A percentile compares a stretch with the other conserved stretches of the same genome.
Conservation (phyloP, 495 filamentous ascomycete genomes). For the Xylaria palmicola region DNA sequence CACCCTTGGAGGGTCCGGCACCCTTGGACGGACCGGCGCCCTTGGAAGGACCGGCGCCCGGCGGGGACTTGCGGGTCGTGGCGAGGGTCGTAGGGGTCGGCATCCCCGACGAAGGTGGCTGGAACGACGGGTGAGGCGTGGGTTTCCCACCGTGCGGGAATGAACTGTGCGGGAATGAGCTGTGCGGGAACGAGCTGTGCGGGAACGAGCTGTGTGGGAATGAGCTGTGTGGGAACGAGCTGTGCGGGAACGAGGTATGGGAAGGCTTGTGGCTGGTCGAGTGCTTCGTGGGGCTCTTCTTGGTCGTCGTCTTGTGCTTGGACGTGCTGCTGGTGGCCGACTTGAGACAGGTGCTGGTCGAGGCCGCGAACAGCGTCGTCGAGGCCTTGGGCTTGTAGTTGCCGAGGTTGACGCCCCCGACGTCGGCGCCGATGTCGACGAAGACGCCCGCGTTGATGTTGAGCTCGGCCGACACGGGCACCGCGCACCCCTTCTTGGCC, state of each 20-base stretch:
- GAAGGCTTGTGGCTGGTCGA: not conserved
- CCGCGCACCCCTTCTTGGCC: constrained; percentile 18
- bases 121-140: not conserved
- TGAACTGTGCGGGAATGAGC: no score
- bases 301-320: not conserved
- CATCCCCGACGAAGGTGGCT: not conserved
- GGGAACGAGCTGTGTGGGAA: no score
- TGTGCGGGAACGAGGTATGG: not conserved
- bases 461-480: constrained; percentile 28
- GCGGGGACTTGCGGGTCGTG: not conserved
- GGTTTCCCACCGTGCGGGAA: no score
- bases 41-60: not conserved
- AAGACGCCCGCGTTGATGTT: constrained; percentile 32
- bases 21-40: no score
- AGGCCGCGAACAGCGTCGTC: constrained; percentile 33
- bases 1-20: not conserved
- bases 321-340: not conserved
- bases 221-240: no score
- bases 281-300: not conserved
- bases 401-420: constrained; percentile 17
- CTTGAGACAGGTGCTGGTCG: constrained; percentile 30
- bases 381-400: constrained; percentile 24
- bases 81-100: not conserved
- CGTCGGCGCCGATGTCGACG: constrained; percentile 27
- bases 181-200: no score